Conservation (phyloP, 163 green algal genomes). For the Chloroidium sp. region DNA sequence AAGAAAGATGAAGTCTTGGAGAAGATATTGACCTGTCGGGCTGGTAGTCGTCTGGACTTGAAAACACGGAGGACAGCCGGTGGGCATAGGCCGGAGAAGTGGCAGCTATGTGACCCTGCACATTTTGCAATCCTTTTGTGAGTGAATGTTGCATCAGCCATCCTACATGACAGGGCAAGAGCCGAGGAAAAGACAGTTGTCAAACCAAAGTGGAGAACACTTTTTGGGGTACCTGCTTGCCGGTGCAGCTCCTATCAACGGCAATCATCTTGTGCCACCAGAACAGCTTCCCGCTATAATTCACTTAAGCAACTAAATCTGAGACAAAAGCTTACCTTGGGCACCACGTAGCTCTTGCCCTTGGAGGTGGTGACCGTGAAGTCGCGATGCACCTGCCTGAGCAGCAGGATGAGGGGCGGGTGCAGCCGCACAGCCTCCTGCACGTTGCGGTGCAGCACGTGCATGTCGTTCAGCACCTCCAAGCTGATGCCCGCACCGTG, state of each 20-base stretch:
- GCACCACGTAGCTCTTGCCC: constrained; percentile 69
- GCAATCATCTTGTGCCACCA: too few species aligned
- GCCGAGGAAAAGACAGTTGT: too few species aligned
- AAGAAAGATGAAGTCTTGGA: neutral
- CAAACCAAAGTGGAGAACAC: too few species aligned
- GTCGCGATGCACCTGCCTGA: constrained; percentile 76
- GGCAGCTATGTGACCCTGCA: constrained; percentile 75
- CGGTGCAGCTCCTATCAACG: too few species aligned
- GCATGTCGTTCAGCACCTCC: constrained; percentile 71
- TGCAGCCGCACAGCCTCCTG: constrained; percentile 88
- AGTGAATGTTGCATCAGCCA: too few species aligned
- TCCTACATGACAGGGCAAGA: too few species aligned
- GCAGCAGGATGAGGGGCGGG: constrained; percentile 91
- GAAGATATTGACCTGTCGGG: constrained; percentile 63
- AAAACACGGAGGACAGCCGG: constrained; percentile 71
- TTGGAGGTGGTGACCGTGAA: constrained; percentile 75
- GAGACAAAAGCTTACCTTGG: constrained; percentile 57
- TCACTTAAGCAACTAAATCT: neutral
- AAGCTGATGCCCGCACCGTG: constrained; percentile 69
- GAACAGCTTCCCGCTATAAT: too few species aligned
- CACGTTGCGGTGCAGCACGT: constrained; percentile 43
- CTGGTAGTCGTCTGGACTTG: constrained; percentile 67
- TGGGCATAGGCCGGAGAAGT: constrained; percentile 81
- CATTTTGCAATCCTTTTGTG: neutral
- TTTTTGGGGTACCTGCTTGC: too few species aligned